Base-by-base conservation (phyloP, 1,284 basidiomycete genomes). In the Heterobasidion parviporum region DNA sequence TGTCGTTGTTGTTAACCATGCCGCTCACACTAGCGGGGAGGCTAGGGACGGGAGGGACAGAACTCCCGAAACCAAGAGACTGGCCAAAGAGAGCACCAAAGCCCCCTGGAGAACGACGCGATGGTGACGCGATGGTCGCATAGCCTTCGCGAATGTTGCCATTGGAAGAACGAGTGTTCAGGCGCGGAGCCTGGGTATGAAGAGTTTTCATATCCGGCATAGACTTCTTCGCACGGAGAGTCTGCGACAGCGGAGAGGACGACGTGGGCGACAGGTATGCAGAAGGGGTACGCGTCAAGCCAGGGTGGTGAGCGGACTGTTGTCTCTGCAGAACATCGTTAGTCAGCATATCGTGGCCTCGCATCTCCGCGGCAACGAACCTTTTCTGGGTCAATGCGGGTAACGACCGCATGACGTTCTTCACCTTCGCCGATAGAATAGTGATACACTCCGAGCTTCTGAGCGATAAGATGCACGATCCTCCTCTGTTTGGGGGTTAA, bases 401-500 rank as follows among this genome's bases (percentile, higher is more conserved):
- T 93, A 18, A 99, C 94, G 44, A 98, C 91, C 14, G 94, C 96
- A 68, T 93, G 91, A 59, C 94, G 77, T 55, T 94, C 91, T 10
- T 97, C 94, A 36, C 92, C 93, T 65, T 94, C 92, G 10, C 95
- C 96, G 44, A 94, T 82, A 34, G 92, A 95, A 63, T 94, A 92
- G 70, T 98, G 95, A 68, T 90, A 95, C 26, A 99, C 87, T 54
- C 92, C 93, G 15, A 99, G 79, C 73, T 94, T 97, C 72, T 96
- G 93, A 2, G 97, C 95, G 54, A 99, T 90, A 55, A 98, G 79
- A 70, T 99, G 96, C 16, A 99, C 96, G 16, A 94, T 89, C 59
- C 94, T 79, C 54, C 96, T 77, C 70, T 98, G 95, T 66, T 89
- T 88, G 15, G 93, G 82, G 18, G 82, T 80, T 16, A 98, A 80